Conservation (phyloP, 345 rosid genomes). For the Eucalyptus victrix region DNA sequence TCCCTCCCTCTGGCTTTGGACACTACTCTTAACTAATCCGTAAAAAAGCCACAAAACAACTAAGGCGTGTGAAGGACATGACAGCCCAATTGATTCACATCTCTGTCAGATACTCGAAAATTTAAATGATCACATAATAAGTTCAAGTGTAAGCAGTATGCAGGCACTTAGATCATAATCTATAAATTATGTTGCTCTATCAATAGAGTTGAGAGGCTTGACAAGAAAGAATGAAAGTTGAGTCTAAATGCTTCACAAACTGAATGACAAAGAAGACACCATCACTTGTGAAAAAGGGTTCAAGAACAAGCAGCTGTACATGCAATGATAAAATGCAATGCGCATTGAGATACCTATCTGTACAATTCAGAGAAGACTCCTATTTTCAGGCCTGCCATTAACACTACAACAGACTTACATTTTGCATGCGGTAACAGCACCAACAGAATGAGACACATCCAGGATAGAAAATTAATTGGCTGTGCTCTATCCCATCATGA, state of each 20-base stretch:
- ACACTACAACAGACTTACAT: neutral
- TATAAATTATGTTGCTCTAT: neutral
- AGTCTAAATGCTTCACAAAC: neutral
- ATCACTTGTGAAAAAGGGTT: neutral
- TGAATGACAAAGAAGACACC: neutral
- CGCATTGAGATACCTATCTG: neutral
- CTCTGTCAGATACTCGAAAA: neutral
- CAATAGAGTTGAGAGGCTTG: neutral
- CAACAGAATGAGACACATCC: neutral
- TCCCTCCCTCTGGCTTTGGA: neutral
- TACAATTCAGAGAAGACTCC: neutral
- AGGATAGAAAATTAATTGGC: neutral
- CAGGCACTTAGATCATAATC: neutral
- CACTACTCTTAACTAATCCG: neutral
- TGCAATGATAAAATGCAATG: neutral
- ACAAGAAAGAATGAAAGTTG: neutral
- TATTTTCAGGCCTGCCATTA: neutral
- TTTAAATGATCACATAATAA: neutral
- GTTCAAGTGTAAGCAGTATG: neutral
- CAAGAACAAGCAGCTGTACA: neutral
- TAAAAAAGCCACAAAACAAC: neutral
- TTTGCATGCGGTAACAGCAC: neutral
- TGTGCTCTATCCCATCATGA: neutral
- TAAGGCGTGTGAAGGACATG: neutral
- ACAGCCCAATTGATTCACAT: neutral